Base-by-base conservation (phyloP, 306 rosid species). In the Abrus pulchellus region DNA sequence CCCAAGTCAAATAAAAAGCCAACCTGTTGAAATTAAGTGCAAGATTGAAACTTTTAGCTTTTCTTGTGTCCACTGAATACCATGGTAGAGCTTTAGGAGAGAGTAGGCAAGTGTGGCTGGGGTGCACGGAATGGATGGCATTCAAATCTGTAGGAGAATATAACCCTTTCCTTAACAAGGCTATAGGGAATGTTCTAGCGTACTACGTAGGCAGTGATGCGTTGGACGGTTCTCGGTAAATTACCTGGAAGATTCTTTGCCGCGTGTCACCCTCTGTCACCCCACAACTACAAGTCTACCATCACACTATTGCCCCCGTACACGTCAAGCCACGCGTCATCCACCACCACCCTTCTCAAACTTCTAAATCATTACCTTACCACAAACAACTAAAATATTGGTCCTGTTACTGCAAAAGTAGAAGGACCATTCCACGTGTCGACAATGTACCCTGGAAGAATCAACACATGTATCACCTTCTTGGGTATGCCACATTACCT, bases 291-390 rank as follows among this genome's bases (percentile, higher is more conserved):
- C 43, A 12, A 32, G 2, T 66, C 68, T 54, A 67, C 53, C 61
- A 11, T 75, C 77, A 1, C 12, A 27, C n/a, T 64, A 63, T 64
- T 65, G 5, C 64, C 61, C 57, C 67, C 8, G 5, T 59, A 67
- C 83, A 60, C 83, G 77, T 83, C 80, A 78, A 6, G 61, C 83
- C 85, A 76, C 80, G 63, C 9, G 81, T 85, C 88, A 52, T n/a
- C 40, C 27, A 32, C 14, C 68, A 66, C 34, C 48, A 27, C 68
- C 32, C 40, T 74, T 80, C 55, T 5, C 38, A 2, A 61, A 61
- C 49, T 69, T 60, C 55, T 2, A 65, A 4, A 20, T 45, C 68
- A 56, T 65, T 45, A 5, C 47, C 57, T 34, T 32, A 4, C 29
- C 52, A 36, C 52, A 1, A 28, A 29, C 0, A 64, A 9, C 30